These are phyloP conservation scores for Acephala macrosclerotiorum DNA, from an alignment of 2,329 filamentous ascomycete genomes.

Conservation along the genomic window DNA sequence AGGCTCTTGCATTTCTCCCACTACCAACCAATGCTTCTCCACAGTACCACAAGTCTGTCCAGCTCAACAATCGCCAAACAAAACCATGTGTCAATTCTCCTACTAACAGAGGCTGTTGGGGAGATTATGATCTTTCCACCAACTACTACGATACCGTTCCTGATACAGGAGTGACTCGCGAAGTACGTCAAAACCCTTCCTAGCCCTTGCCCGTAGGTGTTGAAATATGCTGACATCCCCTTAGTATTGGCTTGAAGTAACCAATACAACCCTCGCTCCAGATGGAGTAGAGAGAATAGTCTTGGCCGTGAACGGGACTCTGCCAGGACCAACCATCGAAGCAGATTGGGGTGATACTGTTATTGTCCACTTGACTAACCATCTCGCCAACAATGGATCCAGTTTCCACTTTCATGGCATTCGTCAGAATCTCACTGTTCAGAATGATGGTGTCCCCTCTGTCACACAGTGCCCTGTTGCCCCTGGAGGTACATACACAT, in stretches of 20 bases:
- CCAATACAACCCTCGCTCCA: slow-evolving; percentile 36
- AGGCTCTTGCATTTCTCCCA: too few relatives aligned
- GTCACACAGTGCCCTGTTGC: slow-evolving; percentile 48
- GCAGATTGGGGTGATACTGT: slow-evolving; percentile 24
- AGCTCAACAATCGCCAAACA: too few relatives aligned
- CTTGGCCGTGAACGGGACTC: slow-evolving; percentile 30
- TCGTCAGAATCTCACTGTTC: slow-evolving; percentile 56
- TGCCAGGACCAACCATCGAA: slow-evolving; percentile 24
- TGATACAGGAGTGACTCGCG: slow-evolving; percentile 56
- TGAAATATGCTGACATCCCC: too few relatives aligned
- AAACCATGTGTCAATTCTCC: slow-evolving; percentile 30
- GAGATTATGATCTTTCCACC: slow-evolving; percentile 55
- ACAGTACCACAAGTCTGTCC: too few relatives aligned
- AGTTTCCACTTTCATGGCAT: slow-evolving; percentile 66
- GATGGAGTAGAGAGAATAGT: slow-evolving; percentile 42
- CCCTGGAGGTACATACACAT: slow-evolving; percentile 40
- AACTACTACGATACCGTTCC: slow-evolving; percentile 49
- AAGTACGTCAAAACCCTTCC: slow-evolving; percentile 24
- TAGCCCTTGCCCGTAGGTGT: too few relatives aligned
- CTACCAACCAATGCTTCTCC: too few relatives aligned
- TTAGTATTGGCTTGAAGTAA: slow-evolving; percentile 34
- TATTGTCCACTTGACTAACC: slow-evolving; percentile 15
- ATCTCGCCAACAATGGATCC: slow-evolving; percentile 42
- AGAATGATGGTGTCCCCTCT: slow-evolving; percentile 65
- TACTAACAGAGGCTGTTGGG: slow-evolving; percentile 48